Evolutionary conservation across 768 basidiomycete species (phyloP).

Genomic region (Russula sp.): DNA sequence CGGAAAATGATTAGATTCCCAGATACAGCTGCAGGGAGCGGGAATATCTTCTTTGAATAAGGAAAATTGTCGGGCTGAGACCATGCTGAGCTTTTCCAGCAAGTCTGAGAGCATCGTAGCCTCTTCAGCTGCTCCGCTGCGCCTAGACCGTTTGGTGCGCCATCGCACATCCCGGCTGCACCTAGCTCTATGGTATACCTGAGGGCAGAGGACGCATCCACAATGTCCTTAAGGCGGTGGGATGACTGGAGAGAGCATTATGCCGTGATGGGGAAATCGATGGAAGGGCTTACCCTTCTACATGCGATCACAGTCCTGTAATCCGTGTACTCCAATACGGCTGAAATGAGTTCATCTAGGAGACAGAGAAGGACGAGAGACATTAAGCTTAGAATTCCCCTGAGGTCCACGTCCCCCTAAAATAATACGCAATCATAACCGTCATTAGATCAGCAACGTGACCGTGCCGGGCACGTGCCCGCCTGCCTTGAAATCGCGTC

Average conservation of each 20-base stretch:
- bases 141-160: background rate
- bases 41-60: background rate
- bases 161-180: no score
- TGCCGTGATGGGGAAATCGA: no score
- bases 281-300: background rate
- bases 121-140: background rate
- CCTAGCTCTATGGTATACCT: no score
- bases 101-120: background rate
- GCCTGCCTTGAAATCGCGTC: conserved; percentile 10
- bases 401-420: no score
- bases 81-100: background rate
- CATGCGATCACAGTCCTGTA: background rate
- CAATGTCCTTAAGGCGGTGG: background rate
- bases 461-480: no score
- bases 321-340: conserved; percentile 1
- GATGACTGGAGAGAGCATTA: background rate
- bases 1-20: conserved; percentile 1
- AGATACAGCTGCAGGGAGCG: background rate
- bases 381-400: background rate
- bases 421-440: no score
- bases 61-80: background rate
- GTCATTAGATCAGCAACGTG: no score
- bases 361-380: background rate
- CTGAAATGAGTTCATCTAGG: background rate
- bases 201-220: no score